Evolutionary conservation across 176 grass and related monocot species (phyloP).

Genomic region (Urochloa ruziziensis): DNA sequence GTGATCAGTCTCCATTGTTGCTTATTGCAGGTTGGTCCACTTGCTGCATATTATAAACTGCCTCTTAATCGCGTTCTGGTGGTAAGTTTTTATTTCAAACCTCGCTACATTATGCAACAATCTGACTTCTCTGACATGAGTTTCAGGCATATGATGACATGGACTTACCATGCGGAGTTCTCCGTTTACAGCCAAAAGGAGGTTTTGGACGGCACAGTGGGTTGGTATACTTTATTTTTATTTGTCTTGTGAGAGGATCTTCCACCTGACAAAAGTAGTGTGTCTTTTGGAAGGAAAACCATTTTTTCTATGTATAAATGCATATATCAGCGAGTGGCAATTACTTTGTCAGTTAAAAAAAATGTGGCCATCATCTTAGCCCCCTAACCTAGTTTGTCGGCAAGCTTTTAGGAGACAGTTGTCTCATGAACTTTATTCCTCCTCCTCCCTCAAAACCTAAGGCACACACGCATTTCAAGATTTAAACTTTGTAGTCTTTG

Average conservation of each 20-base stretch:
- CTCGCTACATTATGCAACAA: neutral
- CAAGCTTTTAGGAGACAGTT: neutral
- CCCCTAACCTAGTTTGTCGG: conserved; percentile 2
- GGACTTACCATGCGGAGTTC: conserved; percentile 87
- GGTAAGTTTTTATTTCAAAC: conserved; percentile 44
- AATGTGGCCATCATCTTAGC: neutral
- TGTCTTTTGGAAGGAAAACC: neutral
- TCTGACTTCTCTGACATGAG: conserved; percentile 25
- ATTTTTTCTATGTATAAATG: conserved; percentile 23
- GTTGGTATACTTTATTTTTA: conserved; percentile 38
- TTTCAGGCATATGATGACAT: conserved; percentile 80
- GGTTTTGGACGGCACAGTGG: conserved; percentile 83
- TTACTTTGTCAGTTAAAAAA: conserved; percentile 1
- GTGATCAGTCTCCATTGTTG: neutral
- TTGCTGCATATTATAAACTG: conserved; percentile 91
- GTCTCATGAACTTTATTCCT: neutral
- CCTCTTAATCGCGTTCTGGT: conserved; percentile 74
- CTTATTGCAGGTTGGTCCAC: conserved; percentile 66
- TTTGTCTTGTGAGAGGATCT: neutral
- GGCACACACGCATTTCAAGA: too few species aligned
- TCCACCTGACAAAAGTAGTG: neutral
- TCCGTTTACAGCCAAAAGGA: conserved; percentile 85
- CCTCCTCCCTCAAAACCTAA: neutral
- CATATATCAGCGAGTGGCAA: neutral
- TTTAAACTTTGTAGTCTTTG: too few species aligned